Evolutionary conservation across 108 stramenopile species (phyloP).

Genomic region (Cylindrotheca closterium): DNA sequence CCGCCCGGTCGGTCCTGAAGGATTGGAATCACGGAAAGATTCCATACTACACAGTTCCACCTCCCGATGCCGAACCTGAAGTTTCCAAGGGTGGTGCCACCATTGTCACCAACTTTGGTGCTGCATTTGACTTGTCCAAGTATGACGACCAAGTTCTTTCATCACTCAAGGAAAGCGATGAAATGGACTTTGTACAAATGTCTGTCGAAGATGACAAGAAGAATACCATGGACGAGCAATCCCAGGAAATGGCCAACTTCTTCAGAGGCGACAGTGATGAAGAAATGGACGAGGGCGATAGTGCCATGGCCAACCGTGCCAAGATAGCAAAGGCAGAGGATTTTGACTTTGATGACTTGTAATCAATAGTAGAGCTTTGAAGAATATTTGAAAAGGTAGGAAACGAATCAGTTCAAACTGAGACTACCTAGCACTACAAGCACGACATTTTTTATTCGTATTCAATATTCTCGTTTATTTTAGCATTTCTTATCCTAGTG

Average conservation of each 20-base stretch:
- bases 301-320: constrained; percentile 40
- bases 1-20: constrained; percentile 88
- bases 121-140: constrained; percentile 74
- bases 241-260: constrained; percentile 40
- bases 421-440: background rate
- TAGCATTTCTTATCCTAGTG: constrained; percentile 23
- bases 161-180: constrained; percentile 78
- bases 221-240: constrained; percentile 13
- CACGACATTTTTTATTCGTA: background rate
- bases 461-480: background rate
- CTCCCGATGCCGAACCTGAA: constrained; percentile 36
- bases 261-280: constrained; percentile 42
- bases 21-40: constrained; percentile 99
- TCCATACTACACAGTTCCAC: constrained; percentile 89
- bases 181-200: constrained; percentile 88
- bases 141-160: constrained; percentile 73
- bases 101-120: constrained; percentile 68
- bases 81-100: constrained; percentile 42
- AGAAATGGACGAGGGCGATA: constrained; percentile 31
- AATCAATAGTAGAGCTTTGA: constrained; percentile 7
- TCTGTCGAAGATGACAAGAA: background rate
- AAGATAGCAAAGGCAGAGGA: constrained; percentile 72
- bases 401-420: background rate
- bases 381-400: background rate
- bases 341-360: constrained; percentile 61